Conservation (phyloP, 441 rosid genomes). For the Caryocar brasiliense region DNA sequence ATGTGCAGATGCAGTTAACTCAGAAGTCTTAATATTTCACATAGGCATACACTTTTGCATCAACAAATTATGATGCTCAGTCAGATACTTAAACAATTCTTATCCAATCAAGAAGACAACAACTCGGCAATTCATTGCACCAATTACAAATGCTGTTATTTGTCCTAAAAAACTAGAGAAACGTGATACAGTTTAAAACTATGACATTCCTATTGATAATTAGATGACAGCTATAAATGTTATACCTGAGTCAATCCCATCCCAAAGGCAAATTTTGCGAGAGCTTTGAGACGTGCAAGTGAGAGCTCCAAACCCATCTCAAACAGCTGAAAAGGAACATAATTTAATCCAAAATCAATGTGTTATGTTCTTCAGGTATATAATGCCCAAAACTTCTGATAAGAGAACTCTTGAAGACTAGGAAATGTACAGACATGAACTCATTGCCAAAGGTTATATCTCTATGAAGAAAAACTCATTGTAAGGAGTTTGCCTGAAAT, state of each 20-base stretch:
- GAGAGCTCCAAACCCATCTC: conserved; percentile 99
- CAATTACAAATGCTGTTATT: not conserved
- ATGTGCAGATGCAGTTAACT: too few species aligned
- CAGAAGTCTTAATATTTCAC: too few species aligned
- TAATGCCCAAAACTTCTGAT: not conserved
- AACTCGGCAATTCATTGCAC: not conserved
- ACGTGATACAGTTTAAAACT: not conserved
- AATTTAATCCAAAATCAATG: conserved; percentile 11
- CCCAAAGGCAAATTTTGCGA: conserved; percentile 93
- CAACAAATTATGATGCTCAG: too few species aligned
- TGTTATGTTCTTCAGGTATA: not conserved
- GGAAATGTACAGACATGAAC: not conserved
- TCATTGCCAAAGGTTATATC: not conserved
- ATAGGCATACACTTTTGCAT: too few species aligned
- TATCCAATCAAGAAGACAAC: too few species aligned
- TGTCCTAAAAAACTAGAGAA: not conserved
- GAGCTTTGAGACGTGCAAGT: conserved; percentile 90
- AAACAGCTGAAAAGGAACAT: conserved; percentile 56
- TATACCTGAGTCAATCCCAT: conserved; percentile 94
- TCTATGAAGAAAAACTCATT: too few species aligned
- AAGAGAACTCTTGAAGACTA: not conserved
- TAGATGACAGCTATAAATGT: conserved; percentile 3
- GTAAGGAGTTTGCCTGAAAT: not conserved
- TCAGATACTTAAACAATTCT: too few species aligned
- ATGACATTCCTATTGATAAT: not conserved